Base-by-base conservation (phyloP, 2,329 filamentous ascomycete species). In the Trichoderma sp. region DNA sequence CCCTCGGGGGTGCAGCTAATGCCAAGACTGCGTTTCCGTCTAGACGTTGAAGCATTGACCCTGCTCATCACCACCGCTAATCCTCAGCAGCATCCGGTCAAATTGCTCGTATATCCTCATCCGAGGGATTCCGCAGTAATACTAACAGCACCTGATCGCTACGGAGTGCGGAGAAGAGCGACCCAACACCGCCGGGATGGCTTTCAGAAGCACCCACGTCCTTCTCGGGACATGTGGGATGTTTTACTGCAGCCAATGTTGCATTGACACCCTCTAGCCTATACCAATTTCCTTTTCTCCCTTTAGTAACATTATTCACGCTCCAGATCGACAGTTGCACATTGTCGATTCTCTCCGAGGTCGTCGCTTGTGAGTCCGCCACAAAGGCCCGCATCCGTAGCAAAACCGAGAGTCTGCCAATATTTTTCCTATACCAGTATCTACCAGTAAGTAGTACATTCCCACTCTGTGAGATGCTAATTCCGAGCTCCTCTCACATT, bases 301-400 rank as follows among this genome's bases (percentile, higher is more conserved):
- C 22, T 57, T 50, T 42, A n/a, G 13, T 22, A 59, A n/a, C 27
- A 12, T 13, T 19, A 17, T 48, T 57, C 9, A 52, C 22, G 12
- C 27, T 35, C 34, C 39, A 29, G 39, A 66, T 66, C 53, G 64
- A 66, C 64, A 66, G 17, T 58, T 53, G 54, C 27, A 25, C 39
- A 27, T 35, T 52, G 52, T 59, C 64, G 54, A 32, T 29, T 58
- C 54, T 52, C 42, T 67, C 64, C 64, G 64, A 67, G 63, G 35
- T 48, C 19, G 37, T 65, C 37, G 52, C 17, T 42, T 56, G 37
- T 15, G 8, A 65, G 35, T 32, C 52, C 52, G 45, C 63, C 35
- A 1, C 13, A 54, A 35, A 34, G 50, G 37, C 39, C 63, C 52
- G 37, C 60, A 64, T 25, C 48, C 25, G 54, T 42, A 48, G 48